Conservation (phyloP, 768 basidiomycete genomes). For the Tulasnella sp. region DNA sequence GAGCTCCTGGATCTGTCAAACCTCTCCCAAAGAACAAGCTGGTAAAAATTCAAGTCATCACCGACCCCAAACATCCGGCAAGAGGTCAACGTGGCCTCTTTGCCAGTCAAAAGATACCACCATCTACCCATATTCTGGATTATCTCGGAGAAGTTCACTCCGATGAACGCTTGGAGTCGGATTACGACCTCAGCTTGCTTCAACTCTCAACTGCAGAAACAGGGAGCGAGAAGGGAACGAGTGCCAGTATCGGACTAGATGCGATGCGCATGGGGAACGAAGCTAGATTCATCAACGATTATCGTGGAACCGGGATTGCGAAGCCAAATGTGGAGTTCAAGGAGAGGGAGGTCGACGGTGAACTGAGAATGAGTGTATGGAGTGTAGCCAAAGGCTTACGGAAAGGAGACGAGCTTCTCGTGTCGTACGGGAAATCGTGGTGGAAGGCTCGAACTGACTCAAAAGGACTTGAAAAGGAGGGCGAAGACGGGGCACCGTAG, state of each 20-base stretch:
- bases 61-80: conserved; percentile 49
- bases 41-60: conserved; percentile 48
- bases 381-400: conserved; percentile 44
- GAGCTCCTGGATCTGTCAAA: conserved; percentile 15
- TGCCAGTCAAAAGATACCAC: conserved; percentile 56
- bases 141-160: conserved; percentile 80
- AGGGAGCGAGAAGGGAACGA: neutral
- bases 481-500: neutral
- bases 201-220: conserved; percentile 24
- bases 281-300: conserved; percentile 85
- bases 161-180: conserved; percentile 57
- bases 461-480: neutral
- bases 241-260: conserved; percentile 56
- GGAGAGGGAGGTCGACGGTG: conserved; percentile 44
- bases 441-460: conserved; percentile 43
- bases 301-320: conserved; percentile 50
- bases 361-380: conserved; percentile 70
- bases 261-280: conserved; percentile 71
- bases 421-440: conserved; percentile 83
- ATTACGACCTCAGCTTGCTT: conserved; percentile 80
- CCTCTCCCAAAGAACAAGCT: conserved; percentile 19
- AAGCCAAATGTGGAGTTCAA: conserved; percentile 63
- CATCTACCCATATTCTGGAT: conserved; percentile 57
- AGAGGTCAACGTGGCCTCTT: conserved; percentile 72
- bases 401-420: conserved; percentile 76